Evolutionary conservation across 2,329 filamentous ascomycete genomes (phyloP), one percentile per base, ranked within the genome.

Genomic region (Clonostachys rhizophaga): DNA sequence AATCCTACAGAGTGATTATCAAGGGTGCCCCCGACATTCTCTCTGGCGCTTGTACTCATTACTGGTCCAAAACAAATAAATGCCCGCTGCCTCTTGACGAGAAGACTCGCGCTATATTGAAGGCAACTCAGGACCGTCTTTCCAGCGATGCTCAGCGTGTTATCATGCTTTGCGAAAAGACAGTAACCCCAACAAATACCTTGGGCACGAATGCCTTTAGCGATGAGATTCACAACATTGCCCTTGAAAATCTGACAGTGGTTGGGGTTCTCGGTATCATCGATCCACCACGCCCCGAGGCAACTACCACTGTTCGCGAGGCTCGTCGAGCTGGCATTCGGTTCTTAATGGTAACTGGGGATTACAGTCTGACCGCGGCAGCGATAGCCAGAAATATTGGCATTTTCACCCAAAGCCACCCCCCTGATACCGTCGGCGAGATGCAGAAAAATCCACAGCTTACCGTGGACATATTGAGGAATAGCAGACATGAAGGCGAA

Each of bases 381-480:
- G 81, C 83, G 12, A 86, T 86, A 52, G 83, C 82, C 6, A 71
- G 76, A 52, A 80, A 84, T 58, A 84, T 80, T 55, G 81, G 81
- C 35, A 86, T 86, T 52, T 80, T 79, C 54, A 81, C 79, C 16
- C 49, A 60, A 6, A 63, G 71, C 3, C 71, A 72, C 16, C 81
- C 61, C 17, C 64, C 68, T 1, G 65, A 71, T 18, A 67, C 58
- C 0, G 53, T 64, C 6, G 24, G 24, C 9, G 24, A 30, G 24
- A 30, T 30, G 24, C 24, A 30, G 24, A 30, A 30, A 30, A 30
- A 30, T 10, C 24, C 24, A 30, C 24, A 30, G 24, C 24, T 30
- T 10, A 30, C 24, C 9, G 24, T 10, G 8, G 55, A 58, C 10
- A 51, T 52, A 0, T 47, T 67, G 6, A 52, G 57, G n/a, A 40